These are phyloP conservation scores for Ailanthus altissimus DNA, from an alignment of 345 rosid species.

Conservation along the genomic window DNA sequence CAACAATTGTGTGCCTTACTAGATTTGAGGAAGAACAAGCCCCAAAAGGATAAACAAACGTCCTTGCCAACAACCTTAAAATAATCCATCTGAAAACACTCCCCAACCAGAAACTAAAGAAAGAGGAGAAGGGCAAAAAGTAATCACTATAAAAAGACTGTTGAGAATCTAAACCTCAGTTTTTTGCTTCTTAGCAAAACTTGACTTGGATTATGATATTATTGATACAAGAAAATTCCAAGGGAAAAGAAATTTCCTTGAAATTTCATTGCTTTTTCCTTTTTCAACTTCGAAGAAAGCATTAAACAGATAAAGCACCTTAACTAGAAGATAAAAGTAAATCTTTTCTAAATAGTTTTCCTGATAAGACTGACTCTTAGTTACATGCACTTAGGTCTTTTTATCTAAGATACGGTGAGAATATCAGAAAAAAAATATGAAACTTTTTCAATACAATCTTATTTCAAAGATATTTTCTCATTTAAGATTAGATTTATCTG, in stretches of 20 bases:
- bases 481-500: not conserved
- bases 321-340: conserved; percentile 2
- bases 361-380: not conserved
- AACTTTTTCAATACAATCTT: not conserved
- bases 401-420: not conserved
- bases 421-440: not conserved
- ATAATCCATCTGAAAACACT: not conserved
- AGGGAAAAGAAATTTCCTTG: not conserved
- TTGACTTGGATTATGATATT: not conserved
- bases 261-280: not conserved
- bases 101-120: not conserved
- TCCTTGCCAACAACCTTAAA: not conserved
- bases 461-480: not conserved
- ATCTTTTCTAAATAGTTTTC: not conserved
- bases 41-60: not conserved
- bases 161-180: not conserved
- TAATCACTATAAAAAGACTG: not conserved
- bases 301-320: no score
- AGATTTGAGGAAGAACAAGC: not conserved
- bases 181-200: not conserved
- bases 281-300: not conserved
- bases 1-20: not conserved
- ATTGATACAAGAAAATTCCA: not conserved
- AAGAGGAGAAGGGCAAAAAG: not conserved
- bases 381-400: not conserved